These are phyloP conservation scores for Rhodotorula sp. DNA, from an alignment of 1,284 basidiomycete species.

Conservation along the genomic window DNA sequence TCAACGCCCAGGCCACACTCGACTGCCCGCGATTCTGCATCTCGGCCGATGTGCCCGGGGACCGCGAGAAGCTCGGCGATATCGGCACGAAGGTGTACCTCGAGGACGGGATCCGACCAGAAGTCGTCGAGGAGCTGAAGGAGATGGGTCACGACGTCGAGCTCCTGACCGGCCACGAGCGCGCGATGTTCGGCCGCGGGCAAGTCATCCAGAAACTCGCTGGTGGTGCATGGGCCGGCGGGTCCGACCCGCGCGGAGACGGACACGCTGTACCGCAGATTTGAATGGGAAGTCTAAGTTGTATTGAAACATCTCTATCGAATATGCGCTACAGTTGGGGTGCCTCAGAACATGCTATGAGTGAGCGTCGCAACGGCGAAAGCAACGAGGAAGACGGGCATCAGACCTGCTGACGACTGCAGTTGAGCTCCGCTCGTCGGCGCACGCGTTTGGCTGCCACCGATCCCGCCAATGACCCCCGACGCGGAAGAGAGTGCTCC, in stretches of 20 bases:
- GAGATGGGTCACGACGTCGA: constrained; percentile 84
- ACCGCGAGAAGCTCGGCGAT: constrained; percentile 57
- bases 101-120: constrained; percentile 68
- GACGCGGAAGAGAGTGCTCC: neutral
- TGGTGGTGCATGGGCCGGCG: constrained; percentile 88
- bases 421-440: neutral
- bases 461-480: constrained; percentile 9
- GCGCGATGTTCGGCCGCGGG: constrained; percentile 83
- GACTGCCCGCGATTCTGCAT: constrained; percentile 97
- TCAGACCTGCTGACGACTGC: neutral
- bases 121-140: constrained; percentile 49
- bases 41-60: constrained; percentile 43
- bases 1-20: constrained; percentile 75
- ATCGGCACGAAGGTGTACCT: constrained; percentile 80
- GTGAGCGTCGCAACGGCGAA: neutral
- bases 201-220: constrained; percentile 80
- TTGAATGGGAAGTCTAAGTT: constrained; percentile 18
- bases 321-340: neutral
- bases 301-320: neutral
- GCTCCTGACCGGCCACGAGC: constrained; percentile 60
- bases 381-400: neutral
- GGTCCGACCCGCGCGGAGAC: constrained; percentile 76
- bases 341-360: neutral
- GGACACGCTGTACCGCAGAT: constrained; percentile 45
- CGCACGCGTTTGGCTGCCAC: neutral